Base-by-base conservation (phyloP, 1,139 yeast species). In the Yamadazyma oceani region DNA sequence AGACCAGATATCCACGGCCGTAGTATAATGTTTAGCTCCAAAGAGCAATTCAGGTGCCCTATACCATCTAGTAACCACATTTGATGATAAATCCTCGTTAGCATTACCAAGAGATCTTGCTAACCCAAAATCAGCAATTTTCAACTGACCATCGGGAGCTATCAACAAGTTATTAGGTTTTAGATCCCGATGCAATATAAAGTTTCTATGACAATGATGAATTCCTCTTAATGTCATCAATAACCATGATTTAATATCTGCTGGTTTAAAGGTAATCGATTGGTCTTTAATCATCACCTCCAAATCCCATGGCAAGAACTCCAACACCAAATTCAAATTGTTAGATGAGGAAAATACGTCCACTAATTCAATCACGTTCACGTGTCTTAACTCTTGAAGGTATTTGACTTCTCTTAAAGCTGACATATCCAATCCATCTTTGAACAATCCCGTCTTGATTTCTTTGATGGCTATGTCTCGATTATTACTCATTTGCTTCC, bases 1-100 rank as follows among this genome's bases (percentile, higher is more conserved):
- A 0, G 96, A 86, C 98, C 98, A 92, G 2, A 88, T 70, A 60
- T 92, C 98, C 2, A 92, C 78, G 0, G 95, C 96, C 2, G 78
- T 81, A 0, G 96, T 85, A 54, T 92, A 92, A 56, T 88, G 95
- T 38, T 80, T 76, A 1, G 97, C 90, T 0, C 96, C 96, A 56
- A 90, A 83, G 28, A 92, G 64, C 35, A 92, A 67, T 53, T 92
- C 98, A 0, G 98, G 98, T 0, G 97, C 95, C 39, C 97, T 68
- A 62, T 92, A 92, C 98, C 98, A 92, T 43, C 97, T 68, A 2
- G 99, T 92, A 2, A 92, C 99, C 8, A 92, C 98, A 47, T 90
- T 90, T 1, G 95, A 85, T 0, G 97, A 86, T 57, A 92, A 67
- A 42, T 80, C 85, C 49, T 86, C 92, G 39, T 85, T 84, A 2